Base-by-base conservation (phyloP, 805 yeast species). In the Priceomyces carsonii region DNA sequence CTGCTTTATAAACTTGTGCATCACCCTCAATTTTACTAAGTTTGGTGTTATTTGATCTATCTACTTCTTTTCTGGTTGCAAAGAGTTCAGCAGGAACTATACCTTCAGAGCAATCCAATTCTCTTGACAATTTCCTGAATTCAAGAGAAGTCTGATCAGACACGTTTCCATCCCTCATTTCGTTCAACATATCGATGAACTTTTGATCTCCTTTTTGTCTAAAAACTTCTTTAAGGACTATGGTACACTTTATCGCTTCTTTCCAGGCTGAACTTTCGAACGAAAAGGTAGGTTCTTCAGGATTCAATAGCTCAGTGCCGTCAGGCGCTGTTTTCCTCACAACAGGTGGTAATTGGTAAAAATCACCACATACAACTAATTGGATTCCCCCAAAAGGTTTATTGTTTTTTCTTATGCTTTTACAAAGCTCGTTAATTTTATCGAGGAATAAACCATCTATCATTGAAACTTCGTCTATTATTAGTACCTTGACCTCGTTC, bases 301-400 rank as follows among this genome's bases (percentile, higher is more conserved):
- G 41, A 15, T 42, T 43, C 4, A 15, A 26, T 8, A 42, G 36
- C 4, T 58, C 63, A 13, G 56, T 48, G 9, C 58, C 61, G 29
- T 54, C 57, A 3, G 42, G 37, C 50, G 51, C 50, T 2, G 61
- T 63, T 7, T 29, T 41, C 36, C 59, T 69, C 9, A 67, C 57
- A 6, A 82, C 87, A 0, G 95, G 95, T 0, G 95, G 95, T 28
- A 85, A 59, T 52, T 85, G 95, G 54, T 77, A 85, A 53, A 85
- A 85, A 55, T 85, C 95, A 5, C 95, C 95, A 63, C 87, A 80
- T 10, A 81, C 73, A 20, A 85, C 72, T 12, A 85, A 50, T 48
- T 85, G 95, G 15, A 85, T 79, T 0, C 93, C 93, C 16, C 95
- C 95, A 66, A 85, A 85, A 1, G 95, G 90, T 21, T 44, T 36